Conservation (phyloP, 2,329 filamentous ascomycete species). For the Phialocephala subalpina region DNA sequence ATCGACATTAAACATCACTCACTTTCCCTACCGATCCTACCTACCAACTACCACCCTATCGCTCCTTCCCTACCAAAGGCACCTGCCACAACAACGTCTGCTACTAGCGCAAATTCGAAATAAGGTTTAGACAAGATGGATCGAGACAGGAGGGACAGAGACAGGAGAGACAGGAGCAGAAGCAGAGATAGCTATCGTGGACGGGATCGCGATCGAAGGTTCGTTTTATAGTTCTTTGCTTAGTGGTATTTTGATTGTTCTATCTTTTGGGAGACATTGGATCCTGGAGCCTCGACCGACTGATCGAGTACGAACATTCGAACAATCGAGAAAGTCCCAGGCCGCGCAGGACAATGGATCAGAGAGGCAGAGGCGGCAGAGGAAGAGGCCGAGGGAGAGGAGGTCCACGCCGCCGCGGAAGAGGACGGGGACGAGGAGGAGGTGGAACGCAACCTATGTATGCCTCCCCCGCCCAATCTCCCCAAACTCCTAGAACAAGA, state of each 20-base stretch:
- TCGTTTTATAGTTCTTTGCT: slow-evolving; percentile 30
- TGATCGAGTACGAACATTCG: not conserved
- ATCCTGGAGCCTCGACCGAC: not conserved
- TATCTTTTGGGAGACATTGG: not conserved
- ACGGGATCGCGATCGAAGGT: slow-evolving; percentile 53
- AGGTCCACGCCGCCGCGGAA: not conserved
- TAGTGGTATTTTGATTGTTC: not conserved
- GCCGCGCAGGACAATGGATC: not conserved
- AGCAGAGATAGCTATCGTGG: slow-evolving; percentile 36
- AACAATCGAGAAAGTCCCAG: not conserved
- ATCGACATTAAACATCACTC: not conserved
- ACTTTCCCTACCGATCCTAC: not conserved
- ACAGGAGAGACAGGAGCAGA: slow-evolving; percentile 7
- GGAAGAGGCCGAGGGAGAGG: not conserved
- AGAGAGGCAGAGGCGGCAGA: not conserved
- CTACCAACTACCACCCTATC: not conserved
- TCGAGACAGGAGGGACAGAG: slow-evolving; percentile 35
- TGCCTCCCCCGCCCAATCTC: not conserved
- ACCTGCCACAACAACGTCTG: not conserved
- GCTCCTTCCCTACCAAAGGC: not conserved
- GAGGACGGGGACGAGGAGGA: not conserved
- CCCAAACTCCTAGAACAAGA: not conserved
- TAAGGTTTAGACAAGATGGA: slow-evolving; percentile 8
- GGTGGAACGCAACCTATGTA: not conserved
- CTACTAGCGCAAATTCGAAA: not conserved